Conservation (phyloP, 768 basidiomycete species). For the Flagelloscypha sp. region DNA sequence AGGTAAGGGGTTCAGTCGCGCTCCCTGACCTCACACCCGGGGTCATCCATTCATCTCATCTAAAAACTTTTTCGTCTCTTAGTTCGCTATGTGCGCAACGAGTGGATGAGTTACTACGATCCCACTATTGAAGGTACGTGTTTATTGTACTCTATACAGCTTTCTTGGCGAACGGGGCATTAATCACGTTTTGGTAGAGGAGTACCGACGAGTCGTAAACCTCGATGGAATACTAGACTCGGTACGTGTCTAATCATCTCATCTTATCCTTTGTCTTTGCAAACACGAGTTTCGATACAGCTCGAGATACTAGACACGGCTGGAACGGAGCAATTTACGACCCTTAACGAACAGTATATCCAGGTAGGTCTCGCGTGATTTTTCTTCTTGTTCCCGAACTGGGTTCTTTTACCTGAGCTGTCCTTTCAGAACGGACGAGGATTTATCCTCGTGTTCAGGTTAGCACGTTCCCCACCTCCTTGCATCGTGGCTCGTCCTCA, state of each 20-base stretch:
- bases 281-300: conserved; percentile 26
- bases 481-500: conserved; percentile 6
- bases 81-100: conserved; percentile 68
- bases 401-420: background rate
- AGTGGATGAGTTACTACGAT: conserved; percentile 71
- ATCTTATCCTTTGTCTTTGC: conserved; percentile 5
- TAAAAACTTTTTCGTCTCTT: conserved; percentile 3
- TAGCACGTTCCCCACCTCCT: conserved; percentile 7
- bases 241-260: conserved; percentile 32
- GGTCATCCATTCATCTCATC: too few relatives aligned
- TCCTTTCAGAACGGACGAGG: conserved; percentile 53
- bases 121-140: conserved; percentile 74
- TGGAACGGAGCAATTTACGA: conserved; percentile 79
- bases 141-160: conserved; percentile 6
- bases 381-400: conserved; percentile 4
- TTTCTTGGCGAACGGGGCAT: too few relatives aligned
- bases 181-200: conserved; percentile 39
- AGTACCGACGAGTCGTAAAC: conserved; percentile 56
- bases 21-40: background rate
- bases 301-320: conserved; percentile 79
- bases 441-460: conserved; percentile 82
- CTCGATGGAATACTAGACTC: conserved; percentile 57
- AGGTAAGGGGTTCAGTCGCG: conserved; percentile 21
- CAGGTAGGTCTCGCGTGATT: conserved; percentile 36
- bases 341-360: conserved; percentile 75